Percentiles rank a stretch among this genome's conserved stretches.
Evolutionary conservation across 805 yeast species (phyloP).

Genomic region (Metschnikowia continentalis): DNA sequence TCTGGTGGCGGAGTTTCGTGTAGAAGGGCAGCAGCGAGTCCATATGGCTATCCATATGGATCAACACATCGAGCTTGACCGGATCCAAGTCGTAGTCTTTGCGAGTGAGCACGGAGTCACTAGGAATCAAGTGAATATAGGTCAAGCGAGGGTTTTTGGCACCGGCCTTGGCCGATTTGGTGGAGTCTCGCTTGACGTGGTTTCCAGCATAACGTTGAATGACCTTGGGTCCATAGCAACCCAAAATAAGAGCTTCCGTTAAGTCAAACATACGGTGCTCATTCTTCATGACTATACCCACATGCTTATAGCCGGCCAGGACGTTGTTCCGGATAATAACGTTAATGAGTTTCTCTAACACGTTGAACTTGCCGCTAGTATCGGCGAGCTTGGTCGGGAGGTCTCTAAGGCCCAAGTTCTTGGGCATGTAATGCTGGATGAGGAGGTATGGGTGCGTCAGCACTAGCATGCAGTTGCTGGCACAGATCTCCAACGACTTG

Average conservation of each 20-base stretch:
- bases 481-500: conserved; percentile 73
- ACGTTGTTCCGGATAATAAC: conserved; percentile 40
- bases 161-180: conserved; percentile 17
- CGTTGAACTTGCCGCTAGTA: conserved; percentile 80
- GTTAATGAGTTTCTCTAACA: conserved; percentile 58
- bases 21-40: conserved; percentile 37
- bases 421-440: conserved; percentile 83
- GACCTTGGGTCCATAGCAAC: conserved; percentile 44
- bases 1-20: conserved; percentile 25
- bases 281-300: conserved; percentile 69
- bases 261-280: conserved; percentile 65
- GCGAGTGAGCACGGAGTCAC: conserved; percentile 25
- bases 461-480: conserved; percentile 71
- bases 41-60: conserved; percentile 62
- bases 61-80: conserved; percentile 51
- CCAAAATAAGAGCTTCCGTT: conserved; percentile 65
- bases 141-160: conserved; percentile 14
- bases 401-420: conserved; percentile 65
- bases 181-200: conserved; percentile 48
- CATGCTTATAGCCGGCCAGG: conserved; percentile 37
- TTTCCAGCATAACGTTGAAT: conserved; percentile 61
- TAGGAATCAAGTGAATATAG: conserved; percentile 42
- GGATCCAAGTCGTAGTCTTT: conserved; percentile 20
- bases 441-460: conserved; percentile 86
- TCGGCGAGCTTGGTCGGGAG: conserved; percentile 66